Evolutionary conservation across 805 yeast species (phyloP), one percentile per base, ranked within the genome.

Genomic region (Candida ovalis): DNA sequence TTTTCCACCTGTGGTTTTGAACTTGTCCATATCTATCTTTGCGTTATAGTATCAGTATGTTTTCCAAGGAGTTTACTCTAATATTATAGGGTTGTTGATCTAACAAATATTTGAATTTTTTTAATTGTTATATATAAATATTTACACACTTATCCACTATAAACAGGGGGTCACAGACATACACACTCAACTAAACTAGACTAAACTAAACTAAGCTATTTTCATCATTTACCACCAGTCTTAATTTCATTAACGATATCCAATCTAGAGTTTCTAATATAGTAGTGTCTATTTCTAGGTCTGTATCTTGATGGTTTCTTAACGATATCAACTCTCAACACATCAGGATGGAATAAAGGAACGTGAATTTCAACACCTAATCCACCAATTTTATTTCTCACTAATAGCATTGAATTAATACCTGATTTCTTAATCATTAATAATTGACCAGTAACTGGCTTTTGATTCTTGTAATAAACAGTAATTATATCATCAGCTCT

Each of bases 311-410:
- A 67, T 35, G 96, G 92, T 67, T 84, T 84, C 67, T 86, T 78
- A 52, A 92, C 67, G 36, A 90, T 67, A 68, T 91, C 97, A 45
- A 92, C 75, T 66, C 84, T 80, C 53, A 82, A 78, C 47, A 94
- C 76, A 46, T 81, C 73, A 7, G 97, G 97, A 52, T 85, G 86
- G 72, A 76, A 92, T 23, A 92, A 69, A 25, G 92, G 91, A 42
- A 90, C 80, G 52, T 92, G 75, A 53, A 84, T 71, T 62, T 92
- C 98, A 43, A 88, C 92, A 48, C 96, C 96, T n/a, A 88, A 70
- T 57, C 86, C 86, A 52, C 84, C 76, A 57, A 88, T 74, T 63
- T 86, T 88, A 64, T 90, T 88, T 74, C 99, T 83, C 54, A 92
- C 67, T 47, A 88, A 70, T n/a, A 92, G 69, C 51, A 86, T 84